Evolutionary conservation across 169 alveolate species (phyloP).

Genomic region (Condylostoma magnum): DNA sequence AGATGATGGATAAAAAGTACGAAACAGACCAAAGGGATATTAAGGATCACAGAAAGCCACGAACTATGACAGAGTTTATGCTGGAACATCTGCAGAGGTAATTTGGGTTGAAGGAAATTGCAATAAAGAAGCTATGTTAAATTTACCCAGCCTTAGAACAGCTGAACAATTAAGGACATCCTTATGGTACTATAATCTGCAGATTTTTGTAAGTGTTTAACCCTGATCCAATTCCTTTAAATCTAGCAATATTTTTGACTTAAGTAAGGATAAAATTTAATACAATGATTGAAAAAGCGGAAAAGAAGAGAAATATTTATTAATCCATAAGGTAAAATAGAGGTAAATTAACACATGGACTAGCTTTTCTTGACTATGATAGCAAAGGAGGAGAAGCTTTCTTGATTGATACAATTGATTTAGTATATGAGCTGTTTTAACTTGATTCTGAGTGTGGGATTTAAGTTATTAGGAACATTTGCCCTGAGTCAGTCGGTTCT

Average conservation of each 20-base stretch:
- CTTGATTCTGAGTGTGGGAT: no score
- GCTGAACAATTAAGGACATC: not conserved
- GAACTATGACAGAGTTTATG: not conserved
- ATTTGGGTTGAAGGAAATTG: constrained; percentile 14
- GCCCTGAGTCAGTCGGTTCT: constrained; percentile 7
- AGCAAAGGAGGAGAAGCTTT: not conserved
- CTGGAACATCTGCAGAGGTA: constrained; percentile 3
- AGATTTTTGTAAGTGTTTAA: constrained; percentile 14
- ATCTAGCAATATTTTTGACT: constrained; percentile 24
- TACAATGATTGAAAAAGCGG: not conserved
- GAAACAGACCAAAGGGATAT: constrained; percentile 8
- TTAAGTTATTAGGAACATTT: no score
- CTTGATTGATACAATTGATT: constrained; percentile 6
- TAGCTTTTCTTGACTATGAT: not conserved
- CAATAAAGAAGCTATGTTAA: not conserved
- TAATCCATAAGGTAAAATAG: no score
- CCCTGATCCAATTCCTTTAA: constrained; percentile 16
- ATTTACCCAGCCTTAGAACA: not conserved
- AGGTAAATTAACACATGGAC: not conserved
- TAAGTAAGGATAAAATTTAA: constrained; percentile 18
- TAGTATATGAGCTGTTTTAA: not conserved
- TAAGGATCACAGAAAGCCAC: not conserved
- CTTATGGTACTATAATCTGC: not conserved
- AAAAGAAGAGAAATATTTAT: not conserved
- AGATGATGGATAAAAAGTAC: constrained; percentile 29